Percentiles rank a stretch among this genome's conserved stretches.
Conservation (phyloP, 805 yeast species). For the Starmera pachycereana region DNA sequence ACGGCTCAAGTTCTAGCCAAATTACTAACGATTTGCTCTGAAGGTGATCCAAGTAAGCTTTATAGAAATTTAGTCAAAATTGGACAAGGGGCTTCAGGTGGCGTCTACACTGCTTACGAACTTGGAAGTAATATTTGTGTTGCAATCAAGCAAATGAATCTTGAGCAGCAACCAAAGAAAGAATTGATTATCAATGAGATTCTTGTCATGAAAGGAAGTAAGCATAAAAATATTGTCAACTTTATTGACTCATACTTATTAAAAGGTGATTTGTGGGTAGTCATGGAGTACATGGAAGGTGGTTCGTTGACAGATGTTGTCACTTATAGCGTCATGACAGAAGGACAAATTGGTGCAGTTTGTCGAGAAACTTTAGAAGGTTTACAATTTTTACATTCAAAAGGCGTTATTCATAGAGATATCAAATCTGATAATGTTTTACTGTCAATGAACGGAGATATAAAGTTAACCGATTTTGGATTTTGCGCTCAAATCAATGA, state of each 20-base stretch:
- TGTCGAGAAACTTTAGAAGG: slow-evolving; percentile 87
- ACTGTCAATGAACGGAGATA: slow-evolving; percentile 73
- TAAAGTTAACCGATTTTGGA: slow-evolving; percentile 91
- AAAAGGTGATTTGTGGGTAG: slow-evolving; percentile 84
- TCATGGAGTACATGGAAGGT: slow-evolving; percentile 99
- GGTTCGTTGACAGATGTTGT: slow-evolving; percentile 95
- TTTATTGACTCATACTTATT: slow-evolving; percentile 78
- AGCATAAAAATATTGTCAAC: slow-evolving; percentile 88
- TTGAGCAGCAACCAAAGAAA: slow-evolving; percentile 91
- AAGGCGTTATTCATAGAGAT: slow-evolving; percentile 92
- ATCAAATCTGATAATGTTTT: slow-evolving; percentile 92
- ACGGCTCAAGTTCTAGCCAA: slow-evolving; percentile 65
- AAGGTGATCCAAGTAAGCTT: slow-evolving; percentile 69
- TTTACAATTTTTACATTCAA: slow-evolving; percentile 75
- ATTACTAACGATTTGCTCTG: slow-evolving; percentile 66
- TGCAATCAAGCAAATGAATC: slow-evolving; percentile 94
- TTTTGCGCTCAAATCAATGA: slow-evolving; percentile 93
- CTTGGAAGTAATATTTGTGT: slow-evolving; percentile 46
- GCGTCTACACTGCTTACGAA: slow-evolving; percentile 84
- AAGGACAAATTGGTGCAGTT: slow-evolving; percentile 91
- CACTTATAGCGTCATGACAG: slow-evolving; percentile 79
- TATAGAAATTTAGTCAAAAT: slow-evolving; percentile 69
- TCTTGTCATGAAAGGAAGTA: slow-evolving; percentile 86
- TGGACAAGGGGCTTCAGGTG: slow-evolving; percentile 98
- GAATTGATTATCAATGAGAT: slow-evolving; percentile 93